Conservation (phyloP, 78 protist genomes). For the Pelomyxa schiedti region DNA sequence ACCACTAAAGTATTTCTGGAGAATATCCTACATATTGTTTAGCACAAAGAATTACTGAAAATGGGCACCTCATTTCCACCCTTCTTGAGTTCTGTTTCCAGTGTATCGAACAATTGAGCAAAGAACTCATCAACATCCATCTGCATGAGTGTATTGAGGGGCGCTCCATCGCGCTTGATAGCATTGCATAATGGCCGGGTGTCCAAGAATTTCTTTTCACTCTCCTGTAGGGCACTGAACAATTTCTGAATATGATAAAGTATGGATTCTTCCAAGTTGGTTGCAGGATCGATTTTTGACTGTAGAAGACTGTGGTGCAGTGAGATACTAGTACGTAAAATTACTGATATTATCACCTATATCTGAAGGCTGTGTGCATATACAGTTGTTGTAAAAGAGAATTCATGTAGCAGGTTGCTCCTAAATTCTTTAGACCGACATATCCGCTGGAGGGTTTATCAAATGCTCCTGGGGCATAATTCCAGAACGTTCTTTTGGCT, state of each 20-base stretch:
- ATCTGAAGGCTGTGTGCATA: slow-evolving; percentile 45
- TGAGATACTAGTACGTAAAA: background rate
- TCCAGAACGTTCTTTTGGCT: slow-evolving; percentile 31
- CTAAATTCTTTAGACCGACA: slow-evolving; percentile 70
- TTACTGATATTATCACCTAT: slow-evolving; percentile 16
- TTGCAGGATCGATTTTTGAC: slow-evolving; percentile 6
- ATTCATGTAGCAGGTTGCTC: slow-evolving; percentile 84
- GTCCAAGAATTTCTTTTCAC: slow-evolving; percentile 48
- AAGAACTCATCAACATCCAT: slow-evolving; percentile 67
- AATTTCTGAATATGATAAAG: slow-evolving; percentile 37
- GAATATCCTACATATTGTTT: slow-evolving; percentile 13
- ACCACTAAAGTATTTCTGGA: slow-evolving; percentile 50
- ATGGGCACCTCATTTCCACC: slow-evolving; percentile 12
- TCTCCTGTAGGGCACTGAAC: slow-evolving; percentile 54
- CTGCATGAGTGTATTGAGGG: slow-evolving; percentile 36
- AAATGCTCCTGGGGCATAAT: slow-evolving; percentile 30
- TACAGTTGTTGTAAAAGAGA: slow-evolving; percentile 68
- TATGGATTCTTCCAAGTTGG: slow-evolving; percentile 9
- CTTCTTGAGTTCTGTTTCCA: slow-evolving; percentile 41
- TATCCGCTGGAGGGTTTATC: slow-evolving; percentile 60
- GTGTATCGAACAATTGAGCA: slow-evolving; percentile 32
- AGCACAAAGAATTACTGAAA: background rate
- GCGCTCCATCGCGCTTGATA: slow-evolving; percentile 52
- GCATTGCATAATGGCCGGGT: slow-evolving; percentile 38
- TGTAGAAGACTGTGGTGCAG: background rate